Evolutionary conservation across 2,329 filamentous ascomycete species (phyloP).

Genomic region (Epicoccum nigrum): DNA sequence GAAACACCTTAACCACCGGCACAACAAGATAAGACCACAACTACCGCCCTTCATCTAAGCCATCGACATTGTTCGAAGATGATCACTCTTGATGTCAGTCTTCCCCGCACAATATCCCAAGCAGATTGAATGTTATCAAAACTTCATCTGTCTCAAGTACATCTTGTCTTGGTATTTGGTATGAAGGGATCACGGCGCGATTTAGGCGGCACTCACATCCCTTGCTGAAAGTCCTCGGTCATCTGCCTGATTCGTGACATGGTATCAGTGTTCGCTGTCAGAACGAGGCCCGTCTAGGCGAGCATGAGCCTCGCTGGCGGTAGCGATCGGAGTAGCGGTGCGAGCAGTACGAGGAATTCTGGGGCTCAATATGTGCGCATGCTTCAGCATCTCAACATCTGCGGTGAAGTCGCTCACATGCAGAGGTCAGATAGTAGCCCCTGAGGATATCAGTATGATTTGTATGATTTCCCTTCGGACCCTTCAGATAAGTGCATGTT

Average conservation of each 20-base stretch:
- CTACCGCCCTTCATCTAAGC: background rate
- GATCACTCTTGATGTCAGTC: background rate
- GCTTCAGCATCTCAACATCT: constrained; percentile 10
- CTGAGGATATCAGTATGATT: constrained; percentile 14
- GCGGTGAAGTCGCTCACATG: constrained; percentile 21
- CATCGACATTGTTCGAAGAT: background rate
- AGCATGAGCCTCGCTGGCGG: background rate
- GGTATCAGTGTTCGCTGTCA: background rate
- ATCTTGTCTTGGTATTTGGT: background rate
- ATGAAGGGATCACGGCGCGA: background rate
- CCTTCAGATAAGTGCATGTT: constrained; percentile 10
- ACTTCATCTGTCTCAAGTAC: constrained; percentile 14
- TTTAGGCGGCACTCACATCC: constrained; percentile 6
- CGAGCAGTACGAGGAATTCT: constrained; percentile 20
- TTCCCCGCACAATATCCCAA: constrained; percentile 15
- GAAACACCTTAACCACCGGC: constrained; percentile 16
- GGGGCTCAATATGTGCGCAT: constrained; percentile 18
- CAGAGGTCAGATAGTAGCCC: constrained; percentile 10
- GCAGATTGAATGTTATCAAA: constrained; percentile 9
- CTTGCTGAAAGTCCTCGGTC: constrained; percentile 7
- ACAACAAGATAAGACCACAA: background rate
- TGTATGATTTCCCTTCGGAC: constrained; percentile 2
- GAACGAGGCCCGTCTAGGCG: background rate
- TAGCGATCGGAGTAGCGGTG: constrained; percentile 13
- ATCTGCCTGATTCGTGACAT: constrained; percentile 4